Base-by-base conservation (phyloP, 805 yeast genomes). In the Candida broadrunensis region DNA sequence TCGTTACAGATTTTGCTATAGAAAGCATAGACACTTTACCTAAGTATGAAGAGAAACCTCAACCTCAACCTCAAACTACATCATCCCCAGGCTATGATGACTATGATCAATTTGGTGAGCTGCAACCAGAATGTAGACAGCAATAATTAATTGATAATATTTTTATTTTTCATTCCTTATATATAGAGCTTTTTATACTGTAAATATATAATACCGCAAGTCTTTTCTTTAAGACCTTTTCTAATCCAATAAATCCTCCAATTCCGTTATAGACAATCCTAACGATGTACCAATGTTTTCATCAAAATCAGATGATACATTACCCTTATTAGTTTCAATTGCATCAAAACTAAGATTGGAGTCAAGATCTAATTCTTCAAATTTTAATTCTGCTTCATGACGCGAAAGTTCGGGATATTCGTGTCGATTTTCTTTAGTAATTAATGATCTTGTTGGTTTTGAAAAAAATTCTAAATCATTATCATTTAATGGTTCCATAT, bases 401-500 rank as follows among this genome's bases (percentile, higher is more conserved):
- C 37, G 31, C 13, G 34, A 25, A 9, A 49, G 27, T 14, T 50
- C 55, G 16, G 46, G 49, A 39, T 32, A 37, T 19, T 47, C 47
- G 3, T 47, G 35, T 23, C 43, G 25, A 33, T 44, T 47, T 43
- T 51, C 45, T 46, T 50, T 23, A 44, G 56, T 44, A 34, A 55
- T 2, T 50, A 54, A 29, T 49, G 56, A 15, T 40, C 46, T 16
- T 35, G 41, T 38, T 37, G 62, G 47, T 55, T 60, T 32, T 43
- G 57, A 42, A 61, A 65, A 47, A 41, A 57, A 37, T 18, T 48
- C 35, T 42, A 55, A 43, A 36, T 56, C 54, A 13, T 42, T 45
- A n/a, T 55, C 50, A 9, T 60, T 51, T 23, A 75, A 60, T 1
- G 73, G 70, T n/a, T 67, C 69, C 45, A 69, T 60, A 29, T 70